phyloP scores from a whole-genome alignment of 2,329 filamentous ascomycete species.

The Alternaria gansuensis region DNA sequence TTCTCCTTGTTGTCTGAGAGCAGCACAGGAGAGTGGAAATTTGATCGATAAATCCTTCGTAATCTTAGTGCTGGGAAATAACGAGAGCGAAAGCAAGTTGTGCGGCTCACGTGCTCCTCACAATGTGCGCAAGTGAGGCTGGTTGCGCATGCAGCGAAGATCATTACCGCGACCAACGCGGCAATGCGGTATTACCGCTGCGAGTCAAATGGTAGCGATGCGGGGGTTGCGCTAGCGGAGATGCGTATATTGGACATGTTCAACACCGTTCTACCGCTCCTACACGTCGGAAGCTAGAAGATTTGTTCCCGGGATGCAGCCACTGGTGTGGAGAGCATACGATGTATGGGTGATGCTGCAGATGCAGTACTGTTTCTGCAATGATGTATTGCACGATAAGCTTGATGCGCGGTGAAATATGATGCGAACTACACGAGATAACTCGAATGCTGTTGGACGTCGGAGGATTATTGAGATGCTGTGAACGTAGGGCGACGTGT shows the following conservation, averaged over 20 bases:
- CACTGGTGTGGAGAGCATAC: background rate
- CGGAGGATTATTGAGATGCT: background rate
- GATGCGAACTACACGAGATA: background rate
- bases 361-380: background rate
- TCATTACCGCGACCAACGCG: background rate
- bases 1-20: conserved; percentile 2
- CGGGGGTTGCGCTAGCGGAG: background rate
- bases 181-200: background rate
- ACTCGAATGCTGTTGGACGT: background rate
- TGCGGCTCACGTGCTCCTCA: background rate
- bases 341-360: background rate
- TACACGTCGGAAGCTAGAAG: conserved; percentile 10
- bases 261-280: background rate
- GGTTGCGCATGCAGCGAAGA: background rate
- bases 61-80: background rate
- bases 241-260: background rate
- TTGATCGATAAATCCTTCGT: conserved; percentile 5
- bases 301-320: background rate
- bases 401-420: background rate
- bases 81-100: background rate
- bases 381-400: conserved; percentile 2
- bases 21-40: conserved; percentile 1
- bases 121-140: background rate
- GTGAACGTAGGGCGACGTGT: conserved; percentile 4
- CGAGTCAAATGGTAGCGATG: background rate